Conservation (phyloP, 2,329 filamentous ascomycete genomes). For the Drechslerella coelobrocha region DNA sequence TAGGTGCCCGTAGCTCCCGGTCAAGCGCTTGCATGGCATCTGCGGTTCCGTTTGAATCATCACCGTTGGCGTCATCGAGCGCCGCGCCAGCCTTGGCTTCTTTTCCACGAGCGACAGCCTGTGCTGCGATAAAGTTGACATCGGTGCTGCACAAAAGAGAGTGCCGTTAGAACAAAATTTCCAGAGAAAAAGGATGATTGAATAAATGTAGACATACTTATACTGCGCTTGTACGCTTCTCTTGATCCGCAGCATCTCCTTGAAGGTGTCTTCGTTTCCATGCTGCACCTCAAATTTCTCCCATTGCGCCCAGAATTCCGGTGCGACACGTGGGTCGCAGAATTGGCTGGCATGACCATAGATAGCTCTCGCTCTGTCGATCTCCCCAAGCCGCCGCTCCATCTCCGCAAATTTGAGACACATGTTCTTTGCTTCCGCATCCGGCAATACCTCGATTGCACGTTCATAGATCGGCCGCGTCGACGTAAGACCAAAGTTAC, state of each 20-base stretch:
- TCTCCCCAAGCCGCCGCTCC: conserved; percentile 88
- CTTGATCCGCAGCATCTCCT: conserved; percentile 98
- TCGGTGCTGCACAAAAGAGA: conserved; percentile 70
- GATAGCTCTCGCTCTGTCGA: conserved; percentile 92
- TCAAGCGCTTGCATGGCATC: conserved; percentile 92
- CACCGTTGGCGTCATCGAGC: conserved; percentile 60
- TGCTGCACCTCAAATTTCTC: conserved; percentile 97
- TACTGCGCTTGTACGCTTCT: conserved; percentile 96
- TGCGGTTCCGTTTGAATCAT: conserved; percentile 63
- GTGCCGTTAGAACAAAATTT: conserved; percentile 54
- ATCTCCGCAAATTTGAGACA: conserved; percentile 98
- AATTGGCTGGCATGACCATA: conserved; percentile 97
- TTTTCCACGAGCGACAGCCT: conserved; percentile 84
- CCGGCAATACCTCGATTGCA: conserved; percentile 89
- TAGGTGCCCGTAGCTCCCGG: conserved; percentile 82
- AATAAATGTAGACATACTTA: conserved; percentile 67
- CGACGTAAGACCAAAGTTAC: conserved; percentile 95
- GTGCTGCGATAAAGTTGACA: conserved; percentile 96
- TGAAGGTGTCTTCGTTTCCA: conserved; percentile 98
- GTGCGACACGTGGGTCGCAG: conserved; percentile 89
- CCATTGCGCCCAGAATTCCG: conserved; percentile 95
- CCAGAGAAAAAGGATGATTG: not conserved
- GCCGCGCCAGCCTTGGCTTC: conserved; percentile 62
- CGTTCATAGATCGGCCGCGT: conserved; percentile 95
- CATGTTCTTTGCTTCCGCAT: conserved; percentile 94